Evolutionary conservation across 257 asterid genomes (phyloP).

Genomic region (Penstemon davidsonii): DNA sequence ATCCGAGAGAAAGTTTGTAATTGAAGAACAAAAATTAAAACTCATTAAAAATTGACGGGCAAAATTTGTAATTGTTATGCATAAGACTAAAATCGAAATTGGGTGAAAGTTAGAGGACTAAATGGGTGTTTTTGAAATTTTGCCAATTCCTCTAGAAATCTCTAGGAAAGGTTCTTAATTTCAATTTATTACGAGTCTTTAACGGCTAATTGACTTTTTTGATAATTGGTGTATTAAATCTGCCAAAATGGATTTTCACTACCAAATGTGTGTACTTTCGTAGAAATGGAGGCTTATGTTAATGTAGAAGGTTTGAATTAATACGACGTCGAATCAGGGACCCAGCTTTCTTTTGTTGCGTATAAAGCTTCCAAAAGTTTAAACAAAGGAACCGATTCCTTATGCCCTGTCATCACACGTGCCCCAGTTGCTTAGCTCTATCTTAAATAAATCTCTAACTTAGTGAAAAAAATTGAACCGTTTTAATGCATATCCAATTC

Average conservation of each 20-base stretch:
- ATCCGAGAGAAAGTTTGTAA: too few relatives aligned
- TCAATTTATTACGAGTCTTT: neutral
- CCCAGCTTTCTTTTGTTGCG: constrained; percentile 13
- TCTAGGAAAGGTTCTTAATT: too few relatives aligned
- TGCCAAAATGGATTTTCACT: neutral
- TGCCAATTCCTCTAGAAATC: too few relatives aligned
- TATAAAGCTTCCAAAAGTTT: constrained; percentile 2
- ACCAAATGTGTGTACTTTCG: neutral
- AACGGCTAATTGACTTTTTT: constrained; percentile 2
- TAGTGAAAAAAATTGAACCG: neutral
- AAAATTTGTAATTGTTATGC: too few relatives aligned
- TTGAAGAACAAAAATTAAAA: too few relatives aligned
- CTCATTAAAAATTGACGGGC: too few relatives aligned
- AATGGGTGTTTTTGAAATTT: too few relatives aligned
- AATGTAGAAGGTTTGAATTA: neutral
- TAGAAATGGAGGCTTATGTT: neutral
- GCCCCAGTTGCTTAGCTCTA: constrained; percentile 9
- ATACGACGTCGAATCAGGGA: neutral
- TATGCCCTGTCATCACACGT: constrained; percentile 19
- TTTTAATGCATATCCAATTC: neutral
- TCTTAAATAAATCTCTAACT: neutral
- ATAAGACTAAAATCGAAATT: too few relatives aligned
- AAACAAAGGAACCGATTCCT: constrained; percentile 17
- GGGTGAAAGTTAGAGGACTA: too few relatives aligned
- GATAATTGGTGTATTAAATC: neutral